Evolutionary conservation across 2,329 filamentous ascomycete species (phyloP).

Genomic region (Fusarium sp.): DNA sequence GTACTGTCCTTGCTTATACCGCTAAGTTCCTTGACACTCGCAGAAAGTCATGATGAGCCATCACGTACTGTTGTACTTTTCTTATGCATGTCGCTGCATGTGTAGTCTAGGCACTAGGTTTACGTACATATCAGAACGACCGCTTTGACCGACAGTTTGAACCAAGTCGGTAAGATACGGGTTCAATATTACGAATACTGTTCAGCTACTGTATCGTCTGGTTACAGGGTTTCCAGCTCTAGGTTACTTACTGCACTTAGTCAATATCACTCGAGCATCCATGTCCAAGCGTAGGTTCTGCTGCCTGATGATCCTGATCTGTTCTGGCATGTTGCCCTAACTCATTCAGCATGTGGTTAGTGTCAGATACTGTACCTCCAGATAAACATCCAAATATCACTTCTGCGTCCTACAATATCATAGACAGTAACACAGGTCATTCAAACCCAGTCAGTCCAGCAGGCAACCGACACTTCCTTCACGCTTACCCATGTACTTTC

Average conservation of each 20-base stretch:
- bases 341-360: neutral
- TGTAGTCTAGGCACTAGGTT: neutral
- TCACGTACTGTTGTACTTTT: neutral
- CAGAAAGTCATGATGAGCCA: neutral
- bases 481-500: neutral
- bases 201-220: neutral
- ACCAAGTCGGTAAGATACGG: neutral
- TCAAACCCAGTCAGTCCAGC: neutral
- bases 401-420: neutral
- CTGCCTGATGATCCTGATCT: slow-evolving; percentile 4
- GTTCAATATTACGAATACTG: neutral
- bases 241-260: neutral
- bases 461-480: too few species aligned
- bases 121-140: neutral
- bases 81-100: slow-evolving; percentile 23
- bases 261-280: neutral
- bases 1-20: neutral
- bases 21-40: neutral
- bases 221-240: neutral
- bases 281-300: slow-evolving; percentile 14
- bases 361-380: neutral
- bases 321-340: neutral
- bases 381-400: too few species aligned
- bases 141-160: slow-evolving; percentile 31
- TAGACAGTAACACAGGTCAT: neutral